Evolutionary conservation across 768 basidiomycete genomes (phyloP).

Genomic region (Tylopilus rubrobrunneus): DNA sequence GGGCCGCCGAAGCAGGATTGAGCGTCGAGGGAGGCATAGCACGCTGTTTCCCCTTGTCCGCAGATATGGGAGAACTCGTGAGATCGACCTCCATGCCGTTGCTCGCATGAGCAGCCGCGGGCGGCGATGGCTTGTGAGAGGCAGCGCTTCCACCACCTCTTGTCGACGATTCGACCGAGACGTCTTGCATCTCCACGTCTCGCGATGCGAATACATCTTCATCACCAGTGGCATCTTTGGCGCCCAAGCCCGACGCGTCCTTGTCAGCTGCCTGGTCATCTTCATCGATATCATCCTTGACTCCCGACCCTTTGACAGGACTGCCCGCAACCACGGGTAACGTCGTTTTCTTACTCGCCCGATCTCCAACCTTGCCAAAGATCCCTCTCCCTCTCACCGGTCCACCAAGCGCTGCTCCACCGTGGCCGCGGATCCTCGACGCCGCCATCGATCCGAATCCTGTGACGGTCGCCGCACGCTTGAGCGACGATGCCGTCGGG

Average conservation of each 20-base stretch:
- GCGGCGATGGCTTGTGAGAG: constrained; percentile 14
- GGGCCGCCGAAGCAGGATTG: constrained; percentile 38
- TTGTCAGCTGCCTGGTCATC: not conserved
- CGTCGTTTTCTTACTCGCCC: constrained; percentile 42
- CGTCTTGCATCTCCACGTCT: constrained; percentile 6
- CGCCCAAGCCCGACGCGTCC: not conserved
- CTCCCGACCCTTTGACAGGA: constrained; percentile 39
- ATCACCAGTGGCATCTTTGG: not conserved
- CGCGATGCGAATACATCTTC: constrained; percentile 11
- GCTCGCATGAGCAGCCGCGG: constrained; percentile 2
- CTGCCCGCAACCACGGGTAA: constrained; percentile 44
- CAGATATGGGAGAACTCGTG: constrained; percentile 12
- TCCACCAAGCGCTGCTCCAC: not conserved
- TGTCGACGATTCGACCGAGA: constrained; percentile 8
- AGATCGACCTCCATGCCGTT: constrained; percentile 11
- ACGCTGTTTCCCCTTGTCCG: constrained; percentile 24
- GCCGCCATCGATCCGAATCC: constrained; percentile 5
- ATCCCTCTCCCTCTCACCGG: constrained; percentile 17
- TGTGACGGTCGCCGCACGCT: constrained; percentile 20
- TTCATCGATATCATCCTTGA: not conserved
- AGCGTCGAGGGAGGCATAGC: constrained; percentile 16
- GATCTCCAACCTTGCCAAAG: constrained; percentile 21
- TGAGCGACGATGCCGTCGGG: constrained; percentile 31
- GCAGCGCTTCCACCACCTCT: not conserved
- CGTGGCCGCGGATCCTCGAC: constrained; percentile 4